Base-by-base conservation (phyloP, 768 basidiomycete species). In the Favolaschia claudopus region DNA sequence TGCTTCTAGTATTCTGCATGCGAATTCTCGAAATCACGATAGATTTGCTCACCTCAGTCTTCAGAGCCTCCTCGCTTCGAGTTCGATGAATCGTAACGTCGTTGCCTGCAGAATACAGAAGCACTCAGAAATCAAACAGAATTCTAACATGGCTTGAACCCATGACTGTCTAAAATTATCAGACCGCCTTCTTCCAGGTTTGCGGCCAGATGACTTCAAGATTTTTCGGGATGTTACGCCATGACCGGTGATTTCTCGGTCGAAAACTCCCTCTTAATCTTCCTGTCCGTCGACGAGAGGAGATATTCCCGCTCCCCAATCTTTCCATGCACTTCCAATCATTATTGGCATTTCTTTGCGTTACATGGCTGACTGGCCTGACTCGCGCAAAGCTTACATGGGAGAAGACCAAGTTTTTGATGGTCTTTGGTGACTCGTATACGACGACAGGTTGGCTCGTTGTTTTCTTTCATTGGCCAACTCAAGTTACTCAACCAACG, bases 361-460 rank as follows among this genome's bases (percentile, higher is more conserved):
- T 58, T 13, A 24, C 28, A 13, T 58, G 27, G 15, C 37, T 48
- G 47, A 2, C 24, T 9, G 28, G 19, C 12, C 22, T 62, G 20
- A 49, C 63, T 19, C 58, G 65, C 20, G 69, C 74, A 6, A 70
- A 70, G 48, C 72, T 83, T 3, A 77, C 81, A 7, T 87, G 86
- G 86, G 76, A 74, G 13, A 74, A 76, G 14, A 87, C 82, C 5
- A 71, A 85, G 61, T 86, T 79, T 65, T 63, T 88, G 47, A 84
- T 89, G 61, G 77, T 81, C 2, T 88, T 88, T 62, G 87, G 87
- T 10, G 87, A 88, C 63, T 88, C 85, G 1, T 88, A 88, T 69
- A 85, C 84, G 1, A 73, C 83, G 5, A 79, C 82, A 51, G 75
- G 77, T 76, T n/a, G n/a, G 47, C 43, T 10, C 6, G 20, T 32